Evolutionary conservation across 1,284 basidiomycete genomes (phyloP).

Genomic region (Ceratobasidium sp.): DNA sequence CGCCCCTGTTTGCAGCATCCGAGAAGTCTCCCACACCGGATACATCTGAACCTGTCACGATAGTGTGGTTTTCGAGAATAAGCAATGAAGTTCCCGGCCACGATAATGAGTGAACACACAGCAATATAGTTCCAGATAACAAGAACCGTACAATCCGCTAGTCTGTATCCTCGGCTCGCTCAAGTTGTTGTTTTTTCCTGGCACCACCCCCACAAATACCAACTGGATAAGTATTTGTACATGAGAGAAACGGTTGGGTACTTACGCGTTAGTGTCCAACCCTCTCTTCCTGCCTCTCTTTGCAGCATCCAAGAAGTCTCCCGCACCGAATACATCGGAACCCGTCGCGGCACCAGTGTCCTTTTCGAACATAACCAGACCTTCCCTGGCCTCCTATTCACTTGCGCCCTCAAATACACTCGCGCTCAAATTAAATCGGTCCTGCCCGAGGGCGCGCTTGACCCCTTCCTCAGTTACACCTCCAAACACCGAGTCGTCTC

Average conservation of each 20-base stretch:
- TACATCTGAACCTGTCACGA: too few species aligned
- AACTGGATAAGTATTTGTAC: conserved; percentile 8
- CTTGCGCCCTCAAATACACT: conserved; percentile 91
- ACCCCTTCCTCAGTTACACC: conserved; percentile 96
- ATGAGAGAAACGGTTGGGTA: conserved; percentile 50
- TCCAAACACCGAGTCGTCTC: conserved; percentile 90
- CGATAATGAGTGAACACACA: background rate
- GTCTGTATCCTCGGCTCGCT: conserved; percentile 64
- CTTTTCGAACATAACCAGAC: conserved; percentile 99
- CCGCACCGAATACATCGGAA: conserved; percentile 96
- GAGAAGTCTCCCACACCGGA: too few species aligned
- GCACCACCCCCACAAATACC: conserved; percentile 65
- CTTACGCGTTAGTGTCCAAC: conserved; percentile 80
- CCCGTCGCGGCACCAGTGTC: conserved; percentile 66
- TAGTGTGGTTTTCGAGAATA: too few species aligned
- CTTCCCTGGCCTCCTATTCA: conserved; percentile 85
- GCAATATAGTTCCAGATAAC: conserved; percentile 13
- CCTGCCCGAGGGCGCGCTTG: conserved; percentile 88
- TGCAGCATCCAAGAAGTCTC: conserved; percentile 97
- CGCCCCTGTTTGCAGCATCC: too few species aligned
- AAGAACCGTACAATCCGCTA: conserved; percentile 2
- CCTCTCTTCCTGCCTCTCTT: conserved; percentile 93
- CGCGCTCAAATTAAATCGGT: conserved; percentile 93
- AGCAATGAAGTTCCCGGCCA: too few species aligned
- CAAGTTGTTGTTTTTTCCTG: conserved; percentile 79